Base-by-base conservation (phyloP, 2,329 filamentous ascomycete species). In the Epichloe gansuensis region DNA sequence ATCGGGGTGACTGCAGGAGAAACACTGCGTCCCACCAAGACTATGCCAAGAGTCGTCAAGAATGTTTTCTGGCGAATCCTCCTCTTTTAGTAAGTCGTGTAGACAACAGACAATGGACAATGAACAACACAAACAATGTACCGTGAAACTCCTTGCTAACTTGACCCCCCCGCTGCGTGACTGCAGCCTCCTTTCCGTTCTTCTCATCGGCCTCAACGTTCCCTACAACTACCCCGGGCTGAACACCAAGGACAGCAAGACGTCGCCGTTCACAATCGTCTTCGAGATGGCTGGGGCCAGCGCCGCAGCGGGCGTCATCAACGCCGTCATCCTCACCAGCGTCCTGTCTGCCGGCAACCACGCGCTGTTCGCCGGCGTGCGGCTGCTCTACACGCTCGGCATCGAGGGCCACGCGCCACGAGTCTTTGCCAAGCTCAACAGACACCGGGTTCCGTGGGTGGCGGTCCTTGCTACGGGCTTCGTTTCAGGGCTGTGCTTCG, bases 1-100 rank as follows among this genome's bases (percentile, higher is more conserved):
- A 82, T 85, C 48, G 81, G 80, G 49, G 81, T 85, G 53, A 83
- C 82, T 0, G 81, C 81, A 1, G 81, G 81, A 44, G 82, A 85
- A 63, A 84, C 82, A 2, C 79, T 77, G 58, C 73, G 84, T 57
- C 82, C 82, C 0, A 72, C 77, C 17, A 75, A 73, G 56, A 83
- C 75, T 52, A 67, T 85, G 37, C 82, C 82, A 1, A 73, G 74
- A 3, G 82, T 83, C 3, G 78, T 85, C 46, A 79, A 79, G 58
- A 83, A 84, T 52, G 80, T 83, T 41, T 83, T 83, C 60, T 83
- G 78, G 78, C 75, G 81, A 5, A 81, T 81, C 51, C 55, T 80
- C 3, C 68, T 80, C 8, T 80, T 81, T 64, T 69, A 69, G 65
- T 67, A 58, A 1, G 64, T 44, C 44, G 8, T 11, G 17, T 17